Percentiles rank a stretch among this genome's conserved stretches.
Conservation (phyloP, 2,329 filamentous ascomycete genomes). For the Paradendryphiella salina region DNA sequence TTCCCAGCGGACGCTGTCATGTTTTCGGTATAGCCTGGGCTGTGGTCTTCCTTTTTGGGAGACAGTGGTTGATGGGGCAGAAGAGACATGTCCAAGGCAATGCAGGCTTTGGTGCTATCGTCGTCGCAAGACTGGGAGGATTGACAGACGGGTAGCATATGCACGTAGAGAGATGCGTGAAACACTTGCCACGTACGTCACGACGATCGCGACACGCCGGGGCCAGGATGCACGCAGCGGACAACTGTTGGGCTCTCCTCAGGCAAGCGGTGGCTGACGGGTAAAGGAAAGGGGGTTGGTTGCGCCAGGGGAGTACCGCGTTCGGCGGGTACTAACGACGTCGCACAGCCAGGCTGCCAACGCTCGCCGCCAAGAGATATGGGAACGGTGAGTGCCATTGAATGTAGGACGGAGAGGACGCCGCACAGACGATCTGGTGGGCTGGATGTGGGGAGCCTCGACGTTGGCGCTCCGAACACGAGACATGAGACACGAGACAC, state of each 20-base stretch:
- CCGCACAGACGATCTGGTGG: conserved; percentile 9
- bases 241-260: background rate
- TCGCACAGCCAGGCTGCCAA: background rate
- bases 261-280: background rate
- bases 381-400: background rate
- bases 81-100: background rate
- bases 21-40: conserved; percentile 6
- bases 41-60: conserved; percentile 2
- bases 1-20: conserved; percentile 7
- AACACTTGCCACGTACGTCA: conserved; percentile 16
- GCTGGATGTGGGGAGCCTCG: conserved; percentile 10
- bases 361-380: too few relatives aligned
- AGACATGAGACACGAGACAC: conserved; percentile 14
- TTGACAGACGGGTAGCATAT: background rate
- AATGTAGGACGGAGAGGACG: conserved; percentile 1
- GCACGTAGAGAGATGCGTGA: conserved; percentile 8
- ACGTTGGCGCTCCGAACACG: conserved; percentile 14
- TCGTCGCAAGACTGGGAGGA: background rate
- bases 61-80: background rate
- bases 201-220: conserved; percentile 12
- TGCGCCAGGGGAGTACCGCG: too few relatives aligned
- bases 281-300: background rate
- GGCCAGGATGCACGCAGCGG: conserved; percentile 7
- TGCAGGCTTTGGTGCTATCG: background rate
- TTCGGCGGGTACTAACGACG: too few relatives aligned